Base-by-base conservation (phyloP, 2,329 filamentous ascomycete genomes). In the Talaromyces verruculosus region DNA sequence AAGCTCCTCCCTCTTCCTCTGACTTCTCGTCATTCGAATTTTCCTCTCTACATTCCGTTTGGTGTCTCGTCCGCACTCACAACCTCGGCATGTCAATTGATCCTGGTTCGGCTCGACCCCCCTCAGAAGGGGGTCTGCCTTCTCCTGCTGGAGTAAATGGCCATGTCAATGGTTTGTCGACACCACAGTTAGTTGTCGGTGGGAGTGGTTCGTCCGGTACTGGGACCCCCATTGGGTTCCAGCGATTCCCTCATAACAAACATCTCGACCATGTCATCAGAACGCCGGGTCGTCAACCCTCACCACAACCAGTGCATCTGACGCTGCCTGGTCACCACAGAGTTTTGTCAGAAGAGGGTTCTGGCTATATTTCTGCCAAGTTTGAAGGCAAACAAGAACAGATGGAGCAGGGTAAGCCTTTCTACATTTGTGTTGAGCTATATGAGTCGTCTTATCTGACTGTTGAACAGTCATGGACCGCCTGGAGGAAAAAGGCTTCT, bases 321-420 rank as follows among this genome's bases (percentile, higher is more conserved):
- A 90, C 86, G 72, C 84, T 93, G 25, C 89, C 91, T 65, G 79
- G 80, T 75, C 72, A 81, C 43, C 88, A 92, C 76, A 87, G 90
- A 65, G 85, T 94, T 65, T 83, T 98, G 66, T 91, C 93, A 22
- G 95, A 95, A 70, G 90, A 92, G 71, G 95, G 93, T 35, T 90
- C 96, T 43, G 95, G 95, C 74, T 99, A 99, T 82, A 89, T 96
- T 70, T 93, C 95, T 28, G 93, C 94, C 57, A 92, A 93, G 68
- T 99, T 99, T 76, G 89, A 92, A 77, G 95, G 94, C 77, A 97
- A 96, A 83, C 85, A 88, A 70, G 88, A 92, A 77, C 95, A 99
- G 84, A 96, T 97, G 89, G 87, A 91, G 76, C 83, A 88, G 75
- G 89, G 89, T 91, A 78, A 78, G 87, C 69, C 43, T 6, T 60